phyloP scores from a whole-genome alignment of 257 asterid species.

The Gentiana dahurica region DNA sequence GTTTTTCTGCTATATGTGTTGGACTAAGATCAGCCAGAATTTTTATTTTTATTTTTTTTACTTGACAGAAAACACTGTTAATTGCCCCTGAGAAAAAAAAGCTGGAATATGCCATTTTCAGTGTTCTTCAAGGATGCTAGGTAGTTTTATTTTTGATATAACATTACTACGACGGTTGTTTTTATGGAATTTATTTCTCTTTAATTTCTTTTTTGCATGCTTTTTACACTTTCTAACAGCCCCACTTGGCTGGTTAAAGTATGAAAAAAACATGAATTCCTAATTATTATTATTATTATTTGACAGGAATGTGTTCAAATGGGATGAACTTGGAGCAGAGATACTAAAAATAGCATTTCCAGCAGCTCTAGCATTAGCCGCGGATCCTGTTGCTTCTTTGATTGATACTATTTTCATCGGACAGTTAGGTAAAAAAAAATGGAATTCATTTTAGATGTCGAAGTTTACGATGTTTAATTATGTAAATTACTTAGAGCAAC shows the following conservation, averaged over 20 bases:
- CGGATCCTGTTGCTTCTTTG: slow-evolving; percentile 89
- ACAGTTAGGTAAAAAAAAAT: slow-evolving; percentile 43
- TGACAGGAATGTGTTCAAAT: slow-evolving; percentile 47
- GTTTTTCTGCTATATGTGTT: background rate
- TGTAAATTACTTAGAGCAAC: too few species aligned
- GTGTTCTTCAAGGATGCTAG: slow-evolving; percentile 62
- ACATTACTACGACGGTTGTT: background rate
- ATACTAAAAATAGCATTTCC: slow-evolving; percentile 69
- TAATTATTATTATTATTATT: background rate
- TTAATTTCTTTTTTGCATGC: background rate
- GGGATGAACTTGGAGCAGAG: slow-evolving; percentile 67
- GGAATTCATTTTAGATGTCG: too few species aligned
- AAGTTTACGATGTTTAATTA: too few species aligned
- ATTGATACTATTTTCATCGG: slow-evolving; percentile 86
- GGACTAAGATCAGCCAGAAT: background rate
- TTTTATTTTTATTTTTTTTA: background rate
- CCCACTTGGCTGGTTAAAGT: background rate
- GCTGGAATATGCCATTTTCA: slow-evolving; percentile 42
- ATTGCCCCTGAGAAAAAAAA: slow-evolving; percentile 13
- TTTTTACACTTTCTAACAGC: background rate
- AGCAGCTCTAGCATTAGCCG: slow-evolving; percentile 92
- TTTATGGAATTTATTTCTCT: background rate
- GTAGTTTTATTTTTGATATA: slow-evolving; percentile 14
- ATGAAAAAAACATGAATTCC: background rate
- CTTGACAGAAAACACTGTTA: slow-evolving; percentile 42